Evolutionary conservation across 2,329 filamentous ascomycete genomes (phyloP).

Genomic region (Leptographium procerum): DNA sequence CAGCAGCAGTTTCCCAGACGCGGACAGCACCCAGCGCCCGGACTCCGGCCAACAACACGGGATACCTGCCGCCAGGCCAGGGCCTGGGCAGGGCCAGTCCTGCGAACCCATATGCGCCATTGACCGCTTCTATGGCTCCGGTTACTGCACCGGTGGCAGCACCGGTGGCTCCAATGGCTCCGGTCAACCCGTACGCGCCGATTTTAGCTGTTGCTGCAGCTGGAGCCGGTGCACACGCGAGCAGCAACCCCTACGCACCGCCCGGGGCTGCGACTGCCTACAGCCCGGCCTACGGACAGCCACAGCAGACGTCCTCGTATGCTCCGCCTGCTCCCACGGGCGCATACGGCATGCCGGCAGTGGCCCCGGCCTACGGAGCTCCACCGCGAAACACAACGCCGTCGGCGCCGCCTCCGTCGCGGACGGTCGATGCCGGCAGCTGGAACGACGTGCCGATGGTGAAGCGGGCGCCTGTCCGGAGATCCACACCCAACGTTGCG

Average conservation of each 20-base stretch:
- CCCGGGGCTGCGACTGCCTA: constrained; percentile 7
- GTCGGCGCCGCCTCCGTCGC: constrained; percentile 59
- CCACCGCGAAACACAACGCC: constrained; percentile 47
- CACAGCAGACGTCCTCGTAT: constrained; percentile 15
- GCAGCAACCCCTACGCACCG: not conserved
- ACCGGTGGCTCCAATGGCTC: constrained; percentile 19
- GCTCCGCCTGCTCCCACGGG: constrained; percentile 28
- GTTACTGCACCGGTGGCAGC: too few species aligned
- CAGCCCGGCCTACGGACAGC: constrained; percentile 24
- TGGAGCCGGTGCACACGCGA: not conserved
- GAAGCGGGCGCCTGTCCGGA: constrained; percentile 58
- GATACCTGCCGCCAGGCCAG: constrained; percentile 34
- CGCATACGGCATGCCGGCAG: constrained; percentile 25
- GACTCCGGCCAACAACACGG: not conserved
- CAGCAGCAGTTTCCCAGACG: not conserved
- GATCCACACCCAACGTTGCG: constrained; percentile 60
- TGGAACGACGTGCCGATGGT: constrained; percentile 97
- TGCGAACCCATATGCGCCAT: constrained; percentile 38
- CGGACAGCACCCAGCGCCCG: constrained; percentile 18
- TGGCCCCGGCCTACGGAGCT: constrained; percentile 18
- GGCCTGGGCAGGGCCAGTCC: not conserved
- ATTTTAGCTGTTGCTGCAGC: too few species aligned
- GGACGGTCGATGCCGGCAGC: constrained; percentile 54
- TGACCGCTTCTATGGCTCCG: constrained; percentile 17
- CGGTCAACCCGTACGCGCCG: constrained; percentile 24